Base-by-base conservation (phyloP, 139 green algal genomes). In the Volvox reticuliferus region DNA sequence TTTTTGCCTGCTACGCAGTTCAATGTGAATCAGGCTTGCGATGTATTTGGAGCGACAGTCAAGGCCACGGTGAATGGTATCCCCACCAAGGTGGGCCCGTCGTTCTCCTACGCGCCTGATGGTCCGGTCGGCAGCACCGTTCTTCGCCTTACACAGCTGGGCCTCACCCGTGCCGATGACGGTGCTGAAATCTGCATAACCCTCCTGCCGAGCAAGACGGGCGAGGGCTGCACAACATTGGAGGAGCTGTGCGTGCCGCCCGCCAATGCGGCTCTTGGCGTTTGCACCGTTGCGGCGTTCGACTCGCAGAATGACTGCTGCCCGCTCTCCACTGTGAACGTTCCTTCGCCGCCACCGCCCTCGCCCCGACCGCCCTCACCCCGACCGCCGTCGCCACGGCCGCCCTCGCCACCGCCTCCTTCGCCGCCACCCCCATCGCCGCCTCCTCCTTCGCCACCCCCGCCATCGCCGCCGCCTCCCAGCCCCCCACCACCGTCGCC, bases 201-300 rank as follows among this genome's bases (percentile, higher is more conserved):
- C 0, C 63, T 88, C 33, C 28, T 33, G 28, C 21, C 65, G 2
- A 67, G 44, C 82, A 79, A 67, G 65, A 36, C 35, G 24, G 63
- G 65, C 26, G 22, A 78, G 62, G 82, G 82, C 65, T 88, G 82
- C 82, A 79, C 33, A 26, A 79, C 82, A 35, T 63, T 88, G 33
- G 82, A 88, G 82, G 9, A 79, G 19, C 63, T 88, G 32, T 88
- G 82, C 82, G 82, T 88, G 63, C 82, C 82, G n/a, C 82, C 82
- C 33, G 33, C 82, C 65, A 67, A 67, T 36, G 17, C 35, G 82
- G 50, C 82, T 67, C 18, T 32, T 12, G 82, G 82, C 82, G 82
- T 88, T 12, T 88, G 82, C 82, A 44, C 65, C 12, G 82, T 69
- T 2, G 82, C 82, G 12, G 36, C 71, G 19, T 88, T 88, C 65